Conservation (phyloP, 2,329 filamentous ascomycete species). For the Didymella sp. region DNA sequence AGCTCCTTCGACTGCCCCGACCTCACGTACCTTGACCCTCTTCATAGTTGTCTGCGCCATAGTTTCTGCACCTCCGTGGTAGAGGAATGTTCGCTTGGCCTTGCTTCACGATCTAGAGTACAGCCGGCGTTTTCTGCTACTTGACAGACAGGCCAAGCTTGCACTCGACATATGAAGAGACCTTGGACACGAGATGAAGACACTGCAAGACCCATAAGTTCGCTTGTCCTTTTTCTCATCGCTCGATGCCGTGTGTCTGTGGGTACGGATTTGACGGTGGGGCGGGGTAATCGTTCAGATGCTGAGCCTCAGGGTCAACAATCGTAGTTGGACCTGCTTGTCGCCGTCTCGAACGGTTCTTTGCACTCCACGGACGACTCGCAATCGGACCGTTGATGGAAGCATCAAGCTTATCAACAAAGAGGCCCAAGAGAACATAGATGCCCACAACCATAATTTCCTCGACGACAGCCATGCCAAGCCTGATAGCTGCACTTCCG, state of each 20-base stretch:
- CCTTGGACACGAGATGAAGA: too few species aligned
- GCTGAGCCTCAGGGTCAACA: conserved; percentile 1
- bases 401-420: conserved; percentile 14
- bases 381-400: conserved; percentile 2
- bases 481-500: conserved; percentile 19
- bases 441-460: conserved; percentile 32
- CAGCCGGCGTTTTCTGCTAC: too few species aligned
- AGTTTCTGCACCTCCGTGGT: too few species aligned
- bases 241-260: not conserved
- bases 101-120: too few species aligned
- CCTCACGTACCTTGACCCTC: too few species aligned
- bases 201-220: too few species aligned
- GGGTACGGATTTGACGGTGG: not conserved
- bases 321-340: not conserved
- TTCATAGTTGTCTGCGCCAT: too few species aligned
- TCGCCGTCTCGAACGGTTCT: not conserved
- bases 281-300: not conserved
- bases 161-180: too few species aligned
- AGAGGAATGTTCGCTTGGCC: too few species aligned
- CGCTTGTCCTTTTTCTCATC: not conserved
- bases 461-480: conserved; percentile 28
- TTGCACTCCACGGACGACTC: not conserved
- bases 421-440: conserved; percentile 25
- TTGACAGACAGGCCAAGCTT: too few species aligned
- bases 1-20: too few species aligned